Percentiles rank a stretch among this genome's conserved stretches.
Evolutionary conservation across 306 rosid genomes (phyloP).

Genomic region (Myrica gale): DNA sequence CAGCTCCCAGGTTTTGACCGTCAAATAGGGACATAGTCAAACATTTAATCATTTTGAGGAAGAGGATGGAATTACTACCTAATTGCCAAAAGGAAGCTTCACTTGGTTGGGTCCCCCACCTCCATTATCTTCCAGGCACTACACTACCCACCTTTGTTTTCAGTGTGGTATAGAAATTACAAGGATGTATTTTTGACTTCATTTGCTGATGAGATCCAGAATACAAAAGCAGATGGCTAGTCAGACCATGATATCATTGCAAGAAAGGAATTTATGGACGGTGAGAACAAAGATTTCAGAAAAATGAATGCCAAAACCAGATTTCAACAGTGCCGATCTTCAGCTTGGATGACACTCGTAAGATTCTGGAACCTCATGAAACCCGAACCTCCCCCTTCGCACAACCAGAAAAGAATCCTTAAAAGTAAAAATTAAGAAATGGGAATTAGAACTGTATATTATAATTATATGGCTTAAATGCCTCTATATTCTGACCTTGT

Average conservation of each 20-base stretch:
- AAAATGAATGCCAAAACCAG: neutral
- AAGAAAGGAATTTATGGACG: constrained; percentile 8
- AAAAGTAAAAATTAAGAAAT: neutral
- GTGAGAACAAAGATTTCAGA: neutral
- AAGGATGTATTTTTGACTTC: neutral
- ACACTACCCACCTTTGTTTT: neutral
- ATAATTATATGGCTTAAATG: no score
- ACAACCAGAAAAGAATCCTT: no score
- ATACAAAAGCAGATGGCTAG: neutral
- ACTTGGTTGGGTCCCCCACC: neutral
- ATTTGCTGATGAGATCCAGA: constrained; percentile 6
- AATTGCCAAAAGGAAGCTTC: neutral
- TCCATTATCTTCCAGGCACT: constrained; percentile 8
- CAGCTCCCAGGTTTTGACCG: neutral
- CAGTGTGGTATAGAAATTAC: neutral
- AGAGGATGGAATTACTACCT: neutral
- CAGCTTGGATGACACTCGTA: no score
- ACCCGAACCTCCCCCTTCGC: no score
- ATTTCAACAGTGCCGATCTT: neutral
- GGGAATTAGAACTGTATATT: neutral
- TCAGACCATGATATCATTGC: constrained; percentile 14
- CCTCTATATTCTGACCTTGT: neutral
- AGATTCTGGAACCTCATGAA: no score
- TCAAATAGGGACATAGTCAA: neutral
- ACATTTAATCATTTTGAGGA: neutral